Evolutionary conservation across 257 asterid genomes (phyloP), one percentile per base, ranked within the genome.

Genomic region (Solanum appendiculatum): DNA sequence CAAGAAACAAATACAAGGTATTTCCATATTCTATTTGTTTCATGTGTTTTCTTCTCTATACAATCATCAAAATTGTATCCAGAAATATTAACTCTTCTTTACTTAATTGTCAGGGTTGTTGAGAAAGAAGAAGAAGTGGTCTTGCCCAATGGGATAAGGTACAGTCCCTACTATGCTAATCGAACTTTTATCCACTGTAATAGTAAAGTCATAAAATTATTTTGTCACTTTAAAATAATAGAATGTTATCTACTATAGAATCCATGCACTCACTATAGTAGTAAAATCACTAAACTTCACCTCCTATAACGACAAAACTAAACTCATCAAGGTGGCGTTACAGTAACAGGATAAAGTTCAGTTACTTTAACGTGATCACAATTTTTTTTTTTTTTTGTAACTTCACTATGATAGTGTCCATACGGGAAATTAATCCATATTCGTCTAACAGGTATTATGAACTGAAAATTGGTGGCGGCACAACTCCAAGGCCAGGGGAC

Each of bases 131-230:
- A 93, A 89, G 99, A 95, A 91, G 94, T 94, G 21, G 91, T 92
- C 27, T 86, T 96, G 90, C 93, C 98, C 44, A 95, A 95, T 88
- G 99, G 99, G 51, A 94, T 94, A 87, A 95, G 95, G 96, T 93
- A 91, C 68, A 11, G 39, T 42, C 25, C 2, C 37, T 77, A 7
- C 25, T 77, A 7, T 36, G 51, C 82, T 36, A 72, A 72, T 73
- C 20, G 1, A 37, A 37, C 20, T 87, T 8, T 84, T 21, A 48
- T 27, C 27, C 68, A 80, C 29, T 73, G 9, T 44, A 27, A 78
- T 39, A 80, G 29, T 80, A 2, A 46, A 80, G 42, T 46, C 60
- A 18, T 14, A 16, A 12, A 56, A 40, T 8, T 27, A n/a, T n/a
- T 1, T 16, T n/a, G 20, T 56, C 69, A 60, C 29, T 15, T 13